Evolutionary conservation across 2,329 filamentous ascomycete species (phyloP).

Genomic region (Fusarium sp.): DNA sequence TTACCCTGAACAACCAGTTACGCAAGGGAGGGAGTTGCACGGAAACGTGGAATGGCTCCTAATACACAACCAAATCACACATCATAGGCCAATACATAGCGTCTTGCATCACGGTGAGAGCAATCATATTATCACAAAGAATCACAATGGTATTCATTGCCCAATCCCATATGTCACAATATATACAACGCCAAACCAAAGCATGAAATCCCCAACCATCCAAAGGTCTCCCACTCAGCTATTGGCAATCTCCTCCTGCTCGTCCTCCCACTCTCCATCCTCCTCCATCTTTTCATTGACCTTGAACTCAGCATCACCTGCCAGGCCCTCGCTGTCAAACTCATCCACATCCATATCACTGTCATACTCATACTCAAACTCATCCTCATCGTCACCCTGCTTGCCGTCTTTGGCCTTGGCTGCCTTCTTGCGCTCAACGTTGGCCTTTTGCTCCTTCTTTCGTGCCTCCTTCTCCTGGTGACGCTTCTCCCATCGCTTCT

Average conservation of each 20-base stretch:
- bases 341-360: slow-evolving; percentile 62
- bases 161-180: slow-evolving; percentile 38
- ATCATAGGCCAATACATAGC: background rate
- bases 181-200: slow-evolving; percentile 46
- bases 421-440: slow-evolving; percentile 85
- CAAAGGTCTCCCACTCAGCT: slow-evolving; percentile 23
- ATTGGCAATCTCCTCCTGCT: slow-evolving; percentile 58
- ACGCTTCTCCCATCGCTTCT: slow-evolving; percentile 84
- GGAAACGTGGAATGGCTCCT: too few species aligned
- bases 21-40: background rate
- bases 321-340: slow-evolving; percentile 66
- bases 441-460: slow-evolving; percentile 86
- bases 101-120: background rate
- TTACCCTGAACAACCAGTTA: slow-evolving; percentile 1
- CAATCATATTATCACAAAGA: slow-evolving; percentile 14
- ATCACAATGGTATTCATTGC: slow-evolving; percentile 45
- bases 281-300: slow-evolving; percentile 64
- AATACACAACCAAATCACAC: too few species aligned
- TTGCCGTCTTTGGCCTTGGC: slow-evolving; percentile 58
- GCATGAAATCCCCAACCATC: slow-evolving; percentile 30
- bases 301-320: slow-evolving; percentile 63
- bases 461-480: slow-evolving; percentile 85
- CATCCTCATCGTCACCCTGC: slow-evolving; percentile 55
- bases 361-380: slow-evolving; percentile 61
- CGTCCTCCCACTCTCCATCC: slow-evolving; percentile 66